A percentile compares a stretch with the other conserved stretches of the same genome.
Evolutionary conservation across 176 grass and related monocot genomes (phyloP).

Genomic region (Raddia distichophylla): DNA sequence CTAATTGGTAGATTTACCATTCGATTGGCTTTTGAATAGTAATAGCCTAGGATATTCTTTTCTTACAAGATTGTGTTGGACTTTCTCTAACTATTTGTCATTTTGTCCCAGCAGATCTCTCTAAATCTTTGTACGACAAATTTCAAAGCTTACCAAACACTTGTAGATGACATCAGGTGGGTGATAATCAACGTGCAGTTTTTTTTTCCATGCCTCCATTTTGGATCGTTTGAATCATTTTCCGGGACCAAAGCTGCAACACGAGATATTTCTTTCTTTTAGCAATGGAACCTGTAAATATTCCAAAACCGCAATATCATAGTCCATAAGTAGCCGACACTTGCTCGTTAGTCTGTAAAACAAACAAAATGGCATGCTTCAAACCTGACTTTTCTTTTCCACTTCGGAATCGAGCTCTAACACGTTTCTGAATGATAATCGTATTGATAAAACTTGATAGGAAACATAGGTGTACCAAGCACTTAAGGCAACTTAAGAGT

Average conservation of each 20-base stretch:
- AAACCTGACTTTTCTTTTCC: not conserved
- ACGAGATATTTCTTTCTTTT: not conserved
- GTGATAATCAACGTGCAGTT: not conserved
- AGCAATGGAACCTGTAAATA: not conserved
- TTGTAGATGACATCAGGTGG: not conserved
- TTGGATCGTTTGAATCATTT: not conserved
- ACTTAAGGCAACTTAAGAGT: conserved; percentile 8
- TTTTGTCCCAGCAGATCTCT: conserved; percentile 27
- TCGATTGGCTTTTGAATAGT: not conserved
- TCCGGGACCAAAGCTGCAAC: not conserved
- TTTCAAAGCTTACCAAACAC: conserved; percentile 37
- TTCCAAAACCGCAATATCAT: not conserved
- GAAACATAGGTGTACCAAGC: not conserved
- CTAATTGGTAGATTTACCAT: conserved; percentile 2
- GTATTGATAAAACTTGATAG: not conserved
- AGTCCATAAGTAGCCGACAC: conserved; percentile 12
- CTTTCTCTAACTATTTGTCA: conserved; percentile 18
- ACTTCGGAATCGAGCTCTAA: not conserved
- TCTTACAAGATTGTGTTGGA: not conserved
- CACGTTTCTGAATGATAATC: conserved; percentile 8
- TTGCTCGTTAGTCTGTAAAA: not conserved
- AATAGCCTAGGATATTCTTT: not conserved
- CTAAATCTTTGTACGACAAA: not conserved
- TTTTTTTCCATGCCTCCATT: not conserved
- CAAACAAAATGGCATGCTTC: not conserved